phyloP scores from a whole-genome alignment of 495 filamentous ascomycete species.

The Daldinia decipiens region DNA sequence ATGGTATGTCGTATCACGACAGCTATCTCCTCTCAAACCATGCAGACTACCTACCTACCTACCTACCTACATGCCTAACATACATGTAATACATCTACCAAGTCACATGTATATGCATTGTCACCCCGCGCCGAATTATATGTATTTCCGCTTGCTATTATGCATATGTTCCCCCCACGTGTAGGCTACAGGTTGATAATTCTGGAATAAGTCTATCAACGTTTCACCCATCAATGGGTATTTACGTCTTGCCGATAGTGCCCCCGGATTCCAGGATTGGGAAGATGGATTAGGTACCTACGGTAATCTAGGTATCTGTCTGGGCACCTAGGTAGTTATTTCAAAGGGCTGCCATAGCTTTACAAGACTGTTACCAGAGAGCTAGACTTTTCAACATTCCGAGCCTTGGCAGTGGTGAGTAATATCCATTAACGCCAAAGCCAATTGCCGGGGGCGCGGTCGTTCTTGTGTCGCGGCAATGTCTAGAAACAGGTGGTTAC shows the following conservation, averaged over 20 bases:
- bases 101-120: not conserved
- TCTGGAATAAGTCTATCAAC: conserved; percentile 5
- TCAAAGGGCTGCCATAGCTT: too few species aligned
- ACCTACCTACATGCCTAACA: too few species aligned
- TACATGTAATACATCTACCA: not conserved
- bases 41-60: too few species aligned
- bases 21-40: not conserved
- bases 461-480: conserved; percentile 33
- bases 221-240: conserved; percentile 9
- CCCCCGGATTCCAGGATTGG: not conserved
- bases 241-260: conserved; percentile 11
- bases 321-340: too few species aligned
- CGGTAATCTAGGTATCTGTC: too few species aligned
- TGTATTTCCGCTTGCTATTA: not conserved
- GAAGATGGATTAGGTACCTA: not conserved
- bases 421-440: not conserved
- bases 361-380: too few species aligned
- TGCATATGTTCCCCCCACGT: conserved; percentile 1
- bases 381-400: conserved; percentile 1
- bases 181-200: not conserved
- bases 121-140: not conserved
- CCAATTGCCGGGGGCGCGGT: conserved; percentile 28
- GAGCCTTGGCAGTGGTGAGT: not conserved
- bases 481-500: conserved; percentile 36
- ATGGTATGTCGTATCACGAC: not conserved